Evolutionary conservation across 169 alveolate genomes (phyloP), one percentile per base, ranked within the genome.

Genomic region (Cryptosporidium ryanae): DNA sequence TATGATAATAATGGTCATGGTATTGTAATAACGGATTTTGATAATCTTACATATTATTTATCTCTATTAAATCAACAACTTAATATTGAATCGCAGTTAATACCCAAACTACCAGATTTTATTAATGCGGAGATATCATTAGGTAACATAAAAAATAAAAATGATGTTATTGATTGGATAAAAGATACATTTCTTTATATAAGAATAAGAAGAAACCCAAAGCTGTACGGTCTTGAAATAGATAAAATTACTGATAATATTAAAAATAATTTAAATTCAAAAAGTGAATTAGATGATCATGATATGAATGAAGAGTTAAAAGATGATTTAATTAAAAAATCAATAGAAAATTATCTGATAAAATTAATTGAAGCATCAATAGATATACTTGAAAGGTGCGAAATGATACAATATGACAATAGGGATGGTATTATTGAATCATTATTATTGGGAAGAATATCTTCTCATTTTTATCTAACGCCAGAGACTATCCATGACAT

Each of bases 1-100:
- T 98, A 94, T 92, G 99, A 99, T 95, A 96, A 94, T 50, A 92
- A 92, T 29, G 99, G 99, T 23, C 99, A 98, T 90, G 99, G 99
- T 61, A 96, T 98, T 66, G 94, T 99, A 44, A 97, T 99, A 66
- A 98, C 99, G 21, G 96, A 98, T 44, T 97, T 95, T 82, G 91
- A 93, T 31, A 97, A 98, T 92, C 94, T 98, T 66, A 99, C 96
- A 90, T 96, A 95, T 90, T 98, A 98, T 93, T 93, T 98, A 27
- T 96, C 99, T 3, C 90, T 98, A 82, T 94, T 97, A 84, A 98
- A 98, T 91, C 97, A 97, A 90, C 99, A 98, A 93, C 94, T 98
- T 15, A 98, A 97, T 61, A 98, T 99, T 34, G 99, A 98, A 91
- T 96, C 99, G 27, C 98, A 97, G 83, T 91, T 98, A 71, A 91